Conservation (phyloP, 169 alveolate genomes). For the Eimeria maxima region DNA sequence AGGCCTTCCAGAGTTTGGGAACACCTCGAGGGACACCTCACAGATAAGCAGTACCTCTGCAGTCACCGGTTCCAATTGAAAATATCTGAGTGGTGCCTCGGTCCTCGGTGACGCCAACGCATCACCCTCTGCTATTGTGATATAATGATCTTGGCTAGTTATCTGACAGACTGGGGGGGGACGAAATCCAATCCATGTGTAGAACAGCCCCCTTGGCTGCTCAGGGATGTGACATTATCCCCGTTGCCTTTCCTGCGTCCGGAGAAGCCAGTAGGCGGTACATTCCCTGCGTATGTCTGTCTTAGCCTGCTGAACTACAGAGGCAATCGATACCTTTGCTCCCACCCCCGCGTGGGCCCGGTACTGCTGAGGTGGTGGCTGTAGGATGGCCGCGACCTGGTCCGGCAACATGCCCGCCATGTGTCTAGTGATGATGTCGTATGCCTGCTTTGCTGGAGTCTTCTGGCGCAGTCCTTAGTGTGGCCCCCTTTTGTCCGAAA, state of each 20-base stretch:
- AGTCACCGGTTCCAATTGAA: not conserved
- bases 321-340: not conserved
- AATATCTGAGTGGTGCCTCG: not conserved
- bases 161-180: not conserved
- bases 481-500: too few relatives aligned
- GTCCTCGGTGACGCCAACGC: not conserved
- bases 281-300: not conserved
- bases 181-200: not conserved
- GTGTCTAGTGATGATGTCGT: too few relatives aligned
- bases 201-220: not conserved
- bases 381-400: too few relatives aligned
- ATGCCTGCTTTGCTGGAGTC: too few relatives aligned
- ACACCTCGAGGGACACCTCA: not conserved
- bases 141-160: not conserved
- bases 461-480: too few relatives aligned
- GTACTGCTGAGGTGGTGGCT: slow-evolving; percentile 1
- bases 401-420: too few relatives aligned
- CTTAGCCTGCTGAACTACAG: not conserved
- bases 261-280: not conserved
- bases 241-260: not conserved
- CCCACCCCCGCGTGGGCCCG: slow-evolving; percentile 1
- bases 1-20: not conserved
- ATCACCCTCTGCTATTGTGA: not conserved
- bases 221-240: not conserved
- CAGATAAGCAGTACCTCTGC: not conserved